Evolutionary conservation across 2,329 filamentous ascomycete species (phyloP).

Genomic region (Neophaeococcomyces mojaviensis): DNA sequence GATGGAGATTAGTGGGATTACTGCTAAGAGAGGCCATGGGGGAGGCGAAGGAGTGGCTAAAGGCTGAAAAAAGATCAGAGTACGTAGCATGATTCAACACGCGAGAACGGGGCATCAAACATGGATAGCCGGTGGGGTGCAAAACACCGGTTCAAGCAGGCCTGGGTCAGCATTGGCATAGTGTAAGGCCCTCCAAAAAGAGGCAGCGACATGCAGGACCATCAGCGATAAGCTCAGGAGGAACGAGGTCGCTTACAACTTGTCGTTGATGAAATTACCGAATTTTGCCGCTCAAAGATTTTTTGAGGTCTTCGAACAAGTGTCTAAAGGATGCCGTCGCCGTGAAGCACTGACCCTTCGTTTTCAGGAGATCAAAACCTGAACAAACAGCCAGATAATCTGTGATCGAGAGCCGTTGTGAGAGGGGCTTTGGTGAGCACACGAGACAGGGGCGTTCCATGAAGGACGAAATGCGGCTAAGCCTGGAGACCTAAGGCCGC

Average conservation of each 20-base stretch:
- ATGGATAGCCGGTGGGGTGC: slow-evolving; percentile 1
- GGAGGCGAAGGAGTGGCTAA: slow-evolving; percentile 10
- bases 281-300: too few relatives aligned
- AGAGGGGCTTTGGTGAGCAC: not conserved
- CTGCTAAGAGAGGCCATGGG: not conserved
- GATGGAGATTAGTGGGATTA: slow-evolving; percentile 4
- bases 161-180: slow-evolving; percentile 4
- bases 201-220: not conserved
- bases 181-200: slow-evolving; percentile 1
- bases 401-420: not conserved
- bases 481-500: not conserved
- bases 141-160: not conserved
- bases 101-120: slow-evolving; percentile 7
- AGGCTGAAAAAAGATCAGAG: slow-evolving; percentile 8
- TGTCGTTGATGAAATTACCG: too few relatives aligned
- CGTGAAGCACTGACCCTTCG: too few relatives aligned
- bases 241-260: not conserved
- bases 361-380: too few relatives aligned
- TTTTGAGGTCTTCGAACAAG: too few relatives aligned
- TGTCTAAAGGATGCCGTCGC: too few relatives aligned
- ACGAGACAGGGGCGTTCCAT: not conserved
- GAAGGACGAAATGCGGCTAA: not conserved
- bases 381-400: too few relatives aligned
- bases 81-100: slow-evolving; percentile 4
- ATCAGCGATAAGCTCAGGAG: too few relatives aligned